Percentiles rank a stretch among this genome's conserved stretches.
These are phyloP conservation scores for Sungouiozyma intestinalis DNA, from an alignment of 805 yeast genomes.

Conservation along the genomic window DNA sequence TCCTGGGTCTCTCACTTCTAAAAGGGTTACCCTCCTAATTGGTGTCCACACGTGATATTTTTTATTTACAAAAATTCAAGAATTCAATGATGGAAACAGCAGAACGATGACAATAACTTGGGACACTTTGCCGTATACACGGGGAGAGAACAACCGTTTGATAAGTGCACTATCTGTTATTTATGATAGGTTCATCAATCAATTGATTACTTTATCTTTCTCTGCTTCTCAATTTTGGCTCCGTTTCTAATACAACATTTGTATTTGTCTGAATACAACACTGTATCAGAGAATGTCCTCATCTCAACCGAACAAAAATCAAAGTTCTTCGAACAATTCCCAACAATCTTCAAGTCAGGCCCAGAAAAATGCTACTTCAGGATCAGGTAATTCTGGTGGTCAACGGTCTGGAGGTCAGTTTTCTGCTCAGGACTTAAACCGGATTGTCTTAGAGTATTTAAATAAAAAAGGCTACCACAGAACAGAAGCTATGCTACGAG, in stretches of 20 bases:
- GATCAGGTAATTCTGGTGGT: neutral
- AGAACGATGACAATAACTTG: no score
- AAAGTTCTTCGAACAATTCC: neutral
- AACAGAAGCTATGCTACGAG: conserved; percentile 88
- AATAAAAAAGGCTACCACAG: conserved; percentile 89
- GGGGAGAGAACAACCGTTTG: no score
- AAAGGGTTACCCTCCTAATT: no score
- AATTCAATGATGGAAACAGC: no score
- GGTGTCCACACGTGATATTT: no score
- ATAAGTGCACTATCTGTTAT: no score
- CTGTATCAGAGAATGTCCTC: neutral
- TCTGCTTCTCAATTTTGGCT: no score
- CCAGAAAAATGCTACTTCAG: neutral
- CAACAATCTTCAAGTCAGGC: conserved; percentile 4
- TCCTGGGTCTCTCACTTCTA: no score
- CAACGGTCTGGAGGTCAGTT: conserved; percentile 24
- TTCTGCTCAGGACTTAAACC: conserved; percentile 79
- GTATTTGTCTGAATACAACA: neutral
- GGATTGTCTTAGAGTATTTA: conserved; percentile 85
- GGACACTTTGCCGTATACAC: no score
- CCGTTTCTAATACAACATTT: no score
- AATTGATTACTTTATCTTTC: neutral
- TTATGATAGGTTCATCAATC: no score
- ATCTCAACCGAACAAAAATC: neutral
- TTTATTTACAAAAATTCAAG: no score